Conservation (phyloP, 2,329 filamentous ascomycete genomes). For the Knoxdaviesia proteae region DNA sequence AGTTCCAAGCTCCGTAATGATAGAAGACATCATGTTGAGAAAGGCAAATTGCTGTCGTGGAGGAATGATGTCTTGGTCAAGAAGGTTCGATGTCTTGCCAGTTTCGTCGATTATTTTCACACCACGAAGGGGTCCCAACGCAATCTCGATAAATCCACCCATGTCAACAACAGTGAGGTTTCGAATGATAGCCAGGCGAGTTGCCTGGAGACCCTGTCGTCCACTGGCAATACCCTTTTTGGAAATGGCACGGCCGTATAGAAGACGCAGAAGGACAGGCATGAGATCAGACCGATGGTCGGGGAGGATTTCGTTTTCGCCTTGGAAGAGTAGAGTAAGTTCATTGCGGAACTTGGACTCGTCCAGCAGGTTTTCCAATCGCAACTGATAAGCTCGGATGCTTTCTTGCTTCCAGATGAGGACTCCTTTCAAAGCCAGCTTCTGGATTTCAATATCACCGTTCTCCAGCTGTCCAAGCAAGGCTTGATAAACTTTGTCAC, state of each 20-base stretch:
- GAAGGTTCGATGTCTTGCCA: constrained; percentile 26
- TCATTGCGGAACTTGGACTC: constrained; percentile 87
- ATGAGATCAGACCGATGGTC: constrained; percentile 57
- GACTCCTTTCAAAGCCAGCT: constrained; percentile 61
- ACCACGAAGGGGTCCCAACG: constrained; percentile 47
- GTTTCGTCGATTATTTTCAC: constrained; percentile 34
- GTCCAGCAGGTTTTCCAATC: constrained; percentile 69
- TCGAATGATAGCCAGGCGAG: constrained; percentile 61
- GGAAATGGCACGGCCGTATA: constrained; percentile 79
- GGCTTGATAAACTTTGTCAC: constrained; percentile 53
- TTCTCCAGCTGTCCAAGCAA: constrained; percentile 62
- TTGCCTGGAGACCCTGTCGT: constrained; percentile 61
- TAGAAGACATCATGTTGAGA: constrained; percentile 72
- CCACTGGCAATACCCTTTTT: constrained; percentile 59
- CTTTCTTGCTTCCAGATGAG: constrained; percentile 72
- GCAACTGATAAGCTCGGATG: constrained; percentile 63
- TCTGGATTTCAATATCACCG: constrained; percentile 80
- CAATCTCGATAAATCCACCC: constrained; percentile 63
- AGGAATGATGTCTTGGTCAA: constrained; percentile 38
- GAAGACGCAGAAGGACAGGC: constrained; percentile 65
- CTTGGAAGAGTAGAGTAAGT: constrained; percentile 68
- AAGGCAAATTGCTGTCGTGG: constrained; percentile 74
- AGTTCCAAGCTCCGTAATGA: constrained; percentile 66
- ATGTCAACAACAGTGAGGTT: constrained; percentile 56
- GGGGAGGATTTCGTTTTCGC: constrained; percentile 49